Conservation (phyloP, 2,329 filamentous ascomycete genomes). For the Berkeleyomyces rouxiae region DNA sequence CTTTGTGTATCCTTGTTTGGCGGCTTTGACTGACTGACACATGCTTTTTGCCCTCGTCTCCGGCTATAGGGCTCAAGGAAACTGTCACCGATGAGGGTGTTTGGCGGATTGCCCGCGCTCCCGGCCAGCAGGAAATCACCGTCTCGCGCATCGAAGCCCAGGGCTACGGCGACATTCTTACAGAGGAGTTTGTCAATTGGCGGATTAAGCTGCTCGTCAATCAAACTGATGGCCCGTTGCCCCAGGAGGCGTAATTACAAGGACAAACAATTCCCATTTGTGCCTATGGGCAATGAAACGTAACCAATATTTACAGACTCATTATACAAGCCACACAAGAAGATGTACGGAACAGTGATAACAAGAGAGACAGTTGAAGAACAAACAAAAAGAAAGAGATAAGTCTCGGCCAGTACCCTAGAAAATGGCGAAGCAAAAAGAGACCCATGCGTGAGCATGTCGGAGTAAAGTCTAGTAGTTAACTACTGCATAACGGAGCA, state of each 20-base stretch:
- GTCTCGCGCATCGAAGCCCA: slow-evolving; percentile 57
- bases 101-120: slow-evolving; percentile 58
- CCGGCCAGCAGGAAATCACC: slow-evolving; percentile 50
- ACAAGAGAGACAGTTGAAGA: background rate
- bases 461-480: background rate
- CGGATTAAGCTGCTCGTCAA: slow-evolving; percentile 29
- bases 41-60: background rate
- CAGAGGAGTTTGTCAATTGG: slow-evolving; percentile 64
- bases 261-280: background rate
- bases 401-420: background rate
- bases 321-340: background rate
- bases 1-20: background rate
- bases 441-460: background rate
- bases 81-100: slow-evolving; percentile 54
- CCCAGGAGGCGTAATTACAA: background rate
- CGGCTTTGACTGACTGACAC: background rate
- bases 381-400: background rate
- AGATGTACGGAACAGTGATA: background rate
- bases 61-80: slow-evolving; percentile 36
- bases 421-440: background rate
- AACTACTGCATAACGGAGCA: background rate
- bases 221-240: slow-evolving; percentile 2
- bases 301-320: no score
- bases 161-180: slow-evolving; percentile 61
- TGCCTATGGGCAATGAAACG: background rate